A percentile compares a stretch with the other conserved stretches of the same genome.
phyloP scores from a whole-genome alignment of 192 early-diverging fungal genomes.

The Backusella australiensis region DNA sequence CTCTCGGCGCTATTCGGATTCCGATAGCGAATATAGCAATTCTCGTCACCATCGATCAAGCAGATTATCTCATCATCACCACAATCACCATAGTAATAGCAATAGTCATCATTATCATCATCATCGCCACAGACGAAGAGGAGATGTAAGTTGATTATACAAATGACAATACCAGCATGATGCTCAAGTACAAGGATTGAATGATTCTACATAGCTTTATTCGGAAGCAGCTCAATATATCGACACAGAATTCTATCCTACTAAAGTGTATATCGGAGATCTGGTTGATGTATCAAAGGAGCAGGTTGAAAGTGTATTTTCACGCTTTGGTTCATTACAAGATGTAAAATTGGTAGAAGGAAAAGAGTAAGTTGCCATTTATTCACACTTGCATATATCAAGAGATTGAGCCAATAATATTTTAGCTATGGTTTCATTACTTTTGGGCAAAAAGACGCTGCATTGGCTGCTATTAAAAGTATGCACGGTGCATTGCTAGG shows the following conservation, averaged over 20 bases:
- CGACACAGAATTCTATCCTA: constrained; percentile 51
- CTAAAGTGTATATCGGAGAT: constrained; percentile 52
- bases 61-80: neutral
- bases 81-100: neutral
- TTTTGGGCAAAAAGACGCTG: constrained; percentile 39
- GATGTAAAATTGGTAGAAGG: constrained; percentile 49
- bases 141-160: constrained; percentile 6
- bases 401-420: neutral
- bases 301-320: constrained; percentile 33
- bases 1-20: constrained; percentile 12
- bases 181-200: neutral
- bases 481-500: constrained; percentile 48
- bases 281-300: constrained; percentile 30
- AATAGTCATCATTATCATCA: neutral
- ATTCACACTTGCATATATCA: neutral
- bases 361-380: constrained; percentile 32
- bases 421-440: constrained; percentile 50
- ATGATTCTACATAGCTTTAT: constrained; percentile 31
- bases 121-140: neutral
- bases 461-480: constrained; percentile 38
- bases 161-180: neutral
- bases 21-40: constrained; percentile 8
- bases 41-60: neutral
- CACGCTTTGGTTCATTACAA: constrained; percentile 44
- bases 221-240: constrained; percentile 46